These are phyloP conservation scores for Kwoniella shivajii DNA, from an alignment of 1,284 basidiomycete genomes.

Conservation along the genomic window DNA sequence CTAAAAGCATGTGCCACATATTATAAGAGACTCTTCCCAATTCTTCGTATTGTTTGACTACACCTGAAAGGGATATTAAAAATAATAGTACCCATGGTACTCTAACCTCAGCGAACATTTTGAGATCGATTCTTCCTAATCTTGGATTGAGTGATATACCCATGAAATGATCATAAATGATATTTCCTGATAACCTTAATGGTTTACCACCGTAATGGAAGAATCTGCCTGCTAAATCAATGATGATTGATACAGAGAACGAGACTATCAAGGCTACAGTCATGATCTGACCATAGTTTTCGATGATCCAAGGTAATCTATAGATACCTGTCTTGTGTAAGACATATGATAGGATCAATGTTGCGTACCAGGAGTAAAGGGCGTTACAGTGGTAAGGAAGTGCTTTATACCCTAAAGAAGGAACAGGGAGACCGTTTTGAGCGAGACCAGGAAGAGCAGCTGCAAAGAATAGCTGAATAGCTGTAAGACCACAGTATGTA, in stretches of 20 bases:
- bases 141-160: slow-evolving; percentile 93
- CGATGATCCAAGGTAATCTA: slow-evolving; percentile 91
- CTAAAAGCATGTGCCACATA: slow-evolving; percentile 95
- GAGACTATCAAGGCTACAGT: slow-evolving; percentile 92
- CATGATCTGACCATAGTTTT: slow-evolving; percentile 96
- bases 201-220: slow-evolving; percentile 67
- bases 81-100: slow-evolving; percentile 98
- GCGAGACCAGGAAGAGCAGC: slow-evolving; percentile 86
- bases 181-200: slow-evolving; percentile 90
- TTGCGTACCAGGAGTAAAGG: slow-evolving; percentile 81
- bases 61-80: slow-evolving; percentile 87
- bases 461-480: slow-evolving; percentile 87
- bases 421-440: slow-evolving; percentile 83
- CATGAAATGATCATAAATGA: slow-evolving; percentile 96
- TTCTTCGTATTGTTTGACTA: slow-evolving; percentile 91
- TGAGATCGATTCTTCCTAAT: slow-evolving; percentile 89
- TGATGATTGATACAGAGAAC: slow-evolving; percentile 75
- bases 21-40: slow-evolving; percentile 95
- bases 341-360: slow-evolving; percentile 71
- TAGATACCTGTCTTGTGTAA: slow-evolving; percentile 84
- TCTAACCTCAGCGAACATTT: slow-evolving; percentile 99
- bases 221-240: slow-evolving; percentile 74
- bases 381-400: slow-evolving; percentile 98
- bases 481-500: slow-evolving; percentile 85
- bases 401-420: slow-evolving; percentile 86